A percentile compares a stretch with the other conserved stretches of the same genome.
These are phyloP conservation scores for Debaryomyces robertsiae DNA, from an alignment of 1,139 yeast species.

Conservation along the genomic window DNA sequence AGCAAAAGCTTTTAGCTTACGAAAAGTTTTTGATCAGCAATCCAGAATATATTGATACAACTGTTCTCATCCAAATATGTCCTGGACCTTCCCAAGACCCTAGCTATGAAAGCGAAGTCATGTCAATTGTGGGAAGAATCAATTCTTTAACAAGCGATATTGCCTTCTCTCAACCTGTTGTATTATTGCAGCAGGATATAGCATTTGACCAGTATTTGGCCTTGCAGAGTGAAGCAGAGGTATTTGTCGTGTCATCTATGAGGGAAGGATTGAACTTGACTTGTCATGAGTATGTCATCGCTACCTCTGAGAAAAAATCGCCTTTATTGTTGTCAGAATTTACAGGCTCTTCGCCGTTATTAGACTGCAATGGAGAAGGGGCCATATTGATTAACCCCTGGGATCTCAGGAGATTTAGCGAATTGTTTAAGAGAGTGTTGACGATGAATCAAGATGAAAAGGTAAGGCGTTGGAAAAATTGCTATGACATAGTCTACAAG, in stretches of 20 bases:
- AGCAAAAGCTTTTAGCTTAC: slow-evolving; percentile 84
- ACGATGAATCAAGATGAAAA: slow-evolving; percentile 65
- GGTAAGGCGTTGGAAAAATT: slow-evolving; percentile 58
- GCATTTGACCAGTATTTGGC: slow-evolving; percentile 90
- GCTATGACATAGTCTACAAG: slow-evolving; percentile 58
- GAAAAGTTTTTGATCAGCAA: slow-evolving; percentile 71
- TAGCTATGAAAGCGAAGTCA: slow-evolving; percentile 69
- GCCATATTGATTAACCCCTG: slow-evolving; percentile 89
- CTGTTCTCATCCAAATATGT: slow-evolving; percentile 84
- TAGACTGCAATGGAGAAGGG: slow-evolving; percentile 55
- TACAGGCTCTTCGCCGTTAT: slow-evolving; percentile 86
- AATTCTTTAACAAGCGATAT: slow-evolving; percentile 74
- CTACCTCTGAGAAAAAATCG: slow-evolving; percentile 70
- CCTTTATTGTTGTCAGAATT: slow-evolving; percentile 90
- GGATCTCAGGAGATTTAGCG: slow-evolving; percentile 71
- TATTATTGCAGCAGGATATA: slow-evolving; percentile 82
- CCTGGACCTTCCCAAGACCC: slow-evolving; percentile 57
- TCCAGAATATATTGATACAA: slow-evolving; percentile 69
- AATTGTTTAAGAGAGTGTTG: slow-evolving; percentile 61
- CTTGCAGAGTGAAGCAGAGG: slow-evolving; percentile 79
- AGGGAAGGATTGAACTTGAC: slow-evolving; percentile 97
- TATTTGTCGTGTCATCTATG: slow-evolving; percentile 84
- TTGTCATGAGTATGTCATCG: slow-evolving; percentile 88
- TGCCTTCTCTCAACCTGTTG: slow-evolving; percentile 82
- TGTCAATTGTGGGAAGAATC: slow-evolving; percentile 80